Evolutionary conservation across 2,329 filamentous ascomycete species (phyloP).

Genomic region (Fusarium stilboides): DNA sequence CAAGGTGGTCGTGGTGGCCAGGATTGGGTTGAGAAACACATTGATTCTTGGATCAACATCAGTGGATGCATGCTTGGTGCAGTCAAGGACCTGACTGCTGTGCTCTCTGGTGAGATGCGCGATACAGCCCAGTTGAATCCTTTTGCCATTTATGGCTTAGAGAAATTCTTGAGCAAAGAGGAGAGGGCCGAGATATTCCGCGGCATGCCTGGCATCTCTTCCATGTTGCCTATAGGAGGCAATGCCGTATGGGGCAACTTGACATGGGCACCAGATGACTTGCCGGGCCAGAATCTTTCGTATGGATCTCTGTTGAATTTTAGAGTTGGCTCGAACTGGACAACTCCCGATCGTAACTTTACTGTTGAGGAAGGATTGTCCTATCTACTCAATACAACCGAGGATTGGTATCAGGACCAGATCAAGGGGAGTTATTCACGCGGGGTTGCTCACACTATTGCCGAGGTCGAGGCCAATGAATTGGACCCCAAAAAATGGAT

Average conservation of each 20-base stretch:
- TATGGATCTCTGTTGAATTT: constrained; percentile 92
- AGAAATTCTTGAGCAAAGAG: constrained; percentile 92
- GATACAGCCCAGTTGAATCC: constrained; percentile 97
- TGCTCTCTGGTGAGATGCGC: constrained; percentile 97
- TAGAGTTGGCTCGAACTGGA: constrained; percentile 74
- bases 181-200: constrained; percentile 95
- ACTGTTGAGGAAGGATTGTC: constrained; percentile 83
- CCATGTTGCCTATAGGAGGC: constrained; percentile 96
- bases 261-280: constrained; percentile 90
- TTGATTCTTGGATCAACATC: constrained; percentile 98
- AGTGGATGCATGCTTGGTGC: constrained; percentile 98
- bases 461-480: constrained; percentile 87
- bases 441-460: constrained; percentile 84
- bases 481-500: constrained; percentile 88
- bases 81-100: constrained; percentile 88
- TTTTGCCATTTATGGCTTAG: constrained; percentile 95
- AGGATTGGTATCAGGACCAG: constrained; percentile 87
- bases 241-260: constrained; percentile 95
- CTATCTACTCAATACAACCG: constrained; percentile 83
- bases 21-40: constrained; percentile 89
- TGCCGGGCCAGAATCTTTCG: constrained; percentile 77
- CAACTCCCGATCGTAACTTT: constrained; percentile 79
- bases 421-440: constrained; percentile 85
- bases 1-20: constrained; percentile 85
- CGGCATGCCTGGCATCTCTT: constrained; percentile 95